Evolutionary conservation across 495 filamentous ascomycete genomes (phyloP), one percentile per base, ranked within the genome.

Genomic region (Neurospora terricola): DNA sequence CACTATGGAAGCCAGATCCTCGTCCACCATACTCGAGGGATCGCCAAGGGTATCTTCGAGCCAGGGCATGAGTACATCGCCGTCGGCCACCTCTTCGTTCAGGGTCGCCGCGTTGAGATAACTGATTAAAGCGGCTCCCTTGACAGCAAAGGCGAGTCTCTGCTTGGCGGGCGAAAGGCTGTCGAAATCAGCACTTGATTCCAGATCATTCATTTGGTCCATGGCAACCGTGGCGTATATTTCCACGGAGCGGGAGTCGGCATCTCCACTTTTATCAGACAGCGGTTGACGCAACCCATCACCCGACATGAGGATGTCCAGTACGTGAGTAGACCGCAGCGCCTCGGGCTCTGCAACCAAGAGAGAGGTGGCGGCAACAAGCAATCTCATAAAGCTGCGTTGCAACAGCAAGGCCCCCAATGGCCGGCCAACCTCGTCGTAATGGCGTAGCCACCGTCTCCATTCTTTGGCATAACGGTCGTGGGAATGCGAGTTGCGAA

Each of bases 371-470:
- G 88, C 90, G 7, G 93, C 89, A 71, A 93, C 91, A 36, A 96
- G 85, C 69, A 98, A 88, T 78, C 88, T 89, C 89, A 94, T 94
- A 78, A 94, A 94, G 70, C 89, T 92, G 77, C 91, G 89, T 78
- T 94, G 93, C 18, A 99, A 81, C 9, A 98, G 83, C 92, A 97
- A 94, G n/a, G 94, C 93, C 5, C 96, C 94, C 38, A 98, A 81
- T 3, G 96, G 94, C 18, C 92, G 89, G 14, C 91, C 92, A 72
- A 88, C 85, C 10, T 88, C 87, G 36, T 94, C 89, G 80, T 99
- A 98, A 66, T 92, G 90, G n/a, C 90, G 90, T 21, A 91, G 83
- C 81, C 90, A 94, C 73, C 88, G 87, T 78, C 90, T 95, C 96
- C 96, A 99, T 70, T 94, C 90, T 73, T 84, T 88, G 21, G 85